Percentiles rank a stretch among this genome's conserved stretches.
Evolutionary conservation across 768 basidiomycete species (phyloP).

Genomic region (Clitopilus passeckerianus): DNA sequence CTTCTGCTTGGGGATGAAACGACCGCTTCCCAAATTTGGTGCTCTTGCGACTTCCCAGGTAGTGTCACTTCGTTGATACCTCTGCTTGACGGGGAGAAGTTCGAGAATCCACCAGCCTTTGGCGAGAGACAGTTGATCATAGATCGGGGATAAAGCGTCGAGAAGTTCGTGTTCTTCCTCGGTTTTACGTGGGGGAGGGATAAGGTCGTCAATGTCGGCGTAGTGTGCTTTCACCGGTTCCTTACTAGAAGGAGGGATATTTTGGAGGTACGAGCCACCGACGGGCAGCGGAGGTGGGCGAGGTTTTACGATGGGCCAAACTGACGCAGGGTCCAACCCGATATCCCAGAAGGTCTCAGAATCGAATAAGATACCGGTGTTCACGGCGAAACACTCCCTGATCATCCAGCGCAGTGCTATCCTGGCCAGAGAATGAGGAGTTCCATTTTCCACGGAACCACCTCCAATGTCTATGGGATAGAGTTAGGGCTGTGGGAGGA

Average conservation of each 20-base stretch:
- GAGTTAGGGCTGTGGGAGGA: neutral
- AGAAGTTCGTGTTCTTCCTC: slow-evolving; percentile 51
- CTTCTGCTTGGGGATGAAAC: slow-evolving; percentile 35
- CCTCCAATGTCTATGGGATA: slow-evolving; percentile 46
- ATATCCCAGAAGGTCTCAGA: slow-evolving; percentile 32
- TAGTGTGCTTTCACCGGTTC: neutral
- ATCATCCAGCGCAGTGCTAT: slow-evolving; percentile 67
- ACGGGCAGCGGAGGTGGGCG: slow-evolving; percentile 24
- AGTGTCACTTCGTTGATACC: slow-evolving; percentile 27
- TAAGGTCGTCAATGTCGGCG: neutral
- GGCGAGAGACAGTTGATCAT: slow-evolving; percentile 43
- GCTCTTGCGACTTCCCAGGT: slow-evolving; percentile 20
- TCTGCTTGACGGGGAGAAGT: slow-evolving; percentile 30
- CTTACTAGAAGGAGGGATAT: slow-evolving; percentile 7
- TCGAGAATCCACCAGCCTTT: slow-evolving; percentile 63
- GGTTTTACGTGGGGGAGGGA: slow-evolving; percentile 6
- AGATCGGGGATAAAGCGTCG: slow-evolving; percentile 42
- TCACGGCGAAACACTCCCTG: slow-evolving; percentile 53
- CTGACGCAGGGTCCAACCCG: slow-evolving; percentile 34
- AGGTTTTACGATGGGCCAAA: slow-evolving; percentile 27
- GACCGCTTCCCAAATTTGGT: slow-evolving; percentile 31
- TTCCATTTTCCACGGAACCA: slow-evolving; percentile 37
- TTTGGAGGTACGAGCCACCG: slow-evolving; percentile 12
- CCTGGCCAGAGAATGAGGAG: slow-evolving; percentile 37
- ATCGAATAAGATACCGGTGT: slow-evolving; percentile 57